Evolutionary conservation across 2,329 filamentous ascomycete genomes (phyloP), one percentile per base, ranked within the genome.

Genomic region (Hypoxylon sp.): DNA sequence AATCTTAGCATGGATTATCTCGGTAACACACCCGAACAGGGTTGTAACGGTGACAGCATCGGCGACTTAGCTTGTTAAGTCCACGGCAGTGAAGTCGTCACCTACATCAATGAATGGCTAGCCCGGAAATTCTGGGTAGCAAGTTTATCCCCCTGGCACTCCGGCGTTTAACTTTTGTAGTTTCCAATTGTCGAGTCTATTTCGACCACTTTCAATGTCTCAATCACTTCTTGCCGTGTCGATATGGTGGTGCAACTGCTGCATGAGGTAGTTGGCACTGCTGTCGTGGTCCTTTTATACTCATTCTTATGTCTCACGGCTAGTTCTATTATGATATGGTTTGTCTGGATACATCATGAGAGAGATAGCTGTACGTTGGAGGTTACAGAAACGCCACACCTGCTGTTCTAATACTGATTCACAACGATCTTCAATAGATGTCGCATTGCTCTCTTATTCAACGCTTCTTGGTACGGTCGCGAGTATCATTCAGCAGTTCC

Each of bases 401-500:
- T 17, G 23, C 25, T 2, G n/a, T 49, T 36, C 14, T 3, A 25
- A 46, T 3, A 48, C n/a, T 21, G 21, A 60, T 32, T 72, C 30
- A 74, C 34, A 9, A 5, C 25, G 2, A n/a, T 48, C 7, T 6
- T n/a, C n/a, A 48, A 23, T 51, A 83, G 82, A 83, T 68, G 77
- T 84, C 30, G 79, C 79, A 19, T 67, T 82, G 28, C 72, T 83
- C 17, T 75, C 76, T n/a, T 77, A 77, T 58, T 77, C 79, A 51
- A 79, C 79, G 6, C 73, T 76, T 5, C 46, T 83, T 14, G 78
- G 78, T 36, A 80, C 77, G 0, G n/a, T 76, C 2, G 78, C 78
- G 21, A 82, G 81, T 23, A 79, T 83, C 48, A 72, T 75, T n/a
- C 82, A 83, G 69, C 82, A 84, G 64, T 70, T 81, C 6, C 79